Base-by-base conservation (phyloP, 192 early-diverging fungal genomes). In the Spizellomyces sp. region DNA sequence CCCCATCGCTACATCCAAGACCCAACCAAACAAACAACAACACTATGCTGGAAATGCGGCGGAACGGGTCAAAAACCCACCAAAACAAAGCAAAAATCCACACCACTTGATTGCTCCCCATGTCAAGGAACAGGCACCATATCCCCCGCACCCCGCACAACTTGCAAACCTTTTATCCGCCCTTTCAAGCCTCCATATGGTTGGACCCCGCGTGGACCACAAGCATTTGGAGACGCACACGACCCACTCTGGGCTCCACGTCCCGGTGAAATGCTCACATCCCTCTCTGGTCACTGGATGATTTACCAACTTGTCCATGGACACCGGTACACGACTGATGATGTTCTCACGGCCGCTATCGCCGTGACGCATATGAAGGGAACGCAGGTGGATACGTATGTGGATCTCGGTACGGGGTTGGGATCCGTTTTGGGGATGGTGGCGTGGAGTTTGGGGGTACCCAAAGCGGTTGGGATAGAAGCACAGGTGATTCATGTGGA, bases 381-480 rank as follows among this genome's bases (percentile, higher is more conserved):
- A 19, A 5, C 48, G 15, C 10, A 12, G 1, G 65, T 62, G 7
- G 17, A 21, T 10, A 50, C 58, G 3, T 69, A 81, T 45, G 22
- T 78, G 36, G 80, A 81, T 67, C 64, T 81, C n/a, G 80, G 80
- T 4, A 73, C 69, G 27, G 80, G 80, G 48, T 64, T 81, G n/a
- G 76, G 69, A 17, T 71, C 68, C 14, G 80, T 81, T 4, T 59
- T 81, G 59, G 42, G 47, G 6, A 66, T 78, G 54, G 60, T 78
- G 6, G 14, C 48, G 45, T 80, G 79, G 79, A 56, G 45, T 15
- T 67, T 81, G 27, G 15, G 47, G 54, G 19, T 80, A 42, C 9
- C 41, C 47, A 21, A 8, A 17, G 52, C 57, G 19, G 8, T 71
- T 19, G 80, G 80, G n/a, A 67, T 81, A 8, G 80, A 81, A 69